phyloP scores from a whole-genome alignment of 345 rosid genomes.

The Rhizophora apiculata region DNA sequence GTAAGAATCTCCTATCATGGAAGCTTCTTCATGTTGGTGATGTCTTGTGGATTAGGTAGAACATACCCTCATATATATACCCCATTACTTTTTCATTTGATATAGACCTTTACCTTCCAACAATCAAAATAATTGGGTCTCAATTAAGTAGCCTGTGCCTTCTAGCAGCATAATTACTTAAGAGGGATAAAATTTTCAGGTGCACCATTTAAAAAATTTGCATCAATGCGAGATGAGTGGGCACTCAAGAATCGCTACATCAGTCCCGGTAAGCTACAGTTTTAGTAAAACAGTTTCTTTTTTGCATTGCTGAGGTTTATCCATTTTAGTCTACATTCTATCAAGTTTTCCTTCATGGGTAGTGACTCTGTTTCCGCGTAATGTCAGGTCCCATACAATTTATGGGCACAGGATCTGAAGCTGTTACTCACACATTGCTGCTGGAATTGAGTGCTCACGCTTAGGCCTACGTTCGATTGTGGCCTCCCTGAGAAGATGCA shows the following conservation, averaged over 20 bases:
- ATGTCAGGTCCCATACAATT: conserved; percentile 87
- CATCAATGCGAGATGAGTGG: conserved; percentile 77
- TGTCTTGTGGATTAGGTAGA: too few species aligned
- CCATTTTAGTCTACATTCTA: too few species aligned
- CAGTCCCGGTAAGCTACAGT: conserved; percentile 76
- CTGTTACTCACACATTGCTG: conserved; percentile 58
- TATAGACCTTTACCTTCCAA: not conserved
- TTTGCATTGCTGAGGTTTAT: too few species aligned
- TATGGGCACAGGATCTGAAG: conserved; percentile 61
- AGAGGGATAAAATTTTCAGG: conserved; percentile 39
- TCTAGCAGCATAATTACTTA: too few species aligned
- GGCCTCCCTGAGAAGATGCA: not conserved
- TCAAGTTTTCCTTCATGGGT: too few species aligned
- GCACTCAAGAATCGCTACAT: conserved; percentile 70
- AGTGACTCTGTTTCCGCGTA: not conserved
- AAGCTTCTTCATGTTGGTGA: too few species aligned
- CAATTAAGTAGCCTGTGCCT: not conserved
- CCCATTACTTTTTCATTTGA: too few species aligned
- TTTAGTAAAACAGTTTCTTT: not conserved
- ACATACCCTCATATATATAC: too few species aligned
- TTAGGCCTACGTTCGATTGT: conserved; percentile 15
- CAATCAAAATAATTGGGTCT: not conserved
- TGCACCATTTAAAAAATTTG: conserved; percentile 85
- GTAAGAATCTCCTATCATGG: conserved; percentile 31
- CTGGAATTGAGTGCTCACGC: conserved; percentile 71